Conservation (phyloP, 2,329 filamentous ascomycete genomes). For the Beauveria sp. region DNA sequence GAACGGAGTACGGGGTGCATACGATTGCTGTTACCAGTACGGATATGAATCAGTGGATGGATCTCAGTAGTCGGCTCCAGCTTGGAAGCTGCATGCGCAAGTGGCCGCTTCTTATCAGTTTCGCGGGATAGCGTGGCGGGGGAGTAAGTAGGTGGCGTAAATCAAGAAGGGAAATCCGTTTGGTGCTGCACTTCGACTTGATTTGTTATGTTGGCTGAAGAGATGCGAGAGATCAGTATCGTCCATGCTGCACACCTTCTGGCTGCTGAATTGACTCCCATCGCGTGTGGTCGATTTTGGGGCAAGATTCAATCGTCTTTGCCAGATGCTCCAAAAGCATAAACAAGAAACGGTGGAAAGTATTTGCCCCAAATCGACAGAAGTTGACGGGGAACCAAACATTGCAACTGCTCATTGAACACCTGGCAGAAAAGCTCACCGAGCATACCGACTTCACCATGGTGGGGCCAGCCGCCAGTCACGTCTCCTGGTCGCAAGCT, state of each 20-base stretch:
- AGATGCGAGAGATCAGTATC: not conserved
- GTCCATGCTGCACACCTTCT: not conserved
- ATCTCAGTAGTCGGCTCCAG: too few relatives aligned
- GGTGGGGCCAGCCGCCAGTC: constrained; percentile 1
- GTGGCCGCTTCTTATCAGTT: too few relatives aligned
- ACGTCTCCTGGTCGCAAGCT: constrained; percentile 5
- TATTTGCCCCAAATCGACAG: not conserved
- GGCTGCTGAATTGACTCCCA: not conserved
- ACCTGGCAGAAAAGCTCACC: too few relatives aligned
- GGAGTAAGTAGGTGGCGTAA: too few relatives aligned
- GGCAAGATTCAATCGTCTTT: not conserved
- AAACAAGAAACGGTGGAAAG: not conserved
- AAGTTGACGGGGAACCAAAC: not conserved
- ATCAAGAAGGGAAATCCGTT: too few relatives aligned
- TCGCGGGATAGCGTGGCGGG: too few relatives aligned
- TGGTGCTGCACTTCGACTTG: too few relatives aligned
- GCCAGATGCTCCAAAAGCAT: not conserved
- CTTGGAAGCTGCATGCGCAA: too few relatives aligned
- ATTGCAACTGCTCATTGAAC: not conserved
- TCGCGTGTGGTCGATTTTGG: not conserved
- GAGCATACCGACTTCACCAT: not conserved
- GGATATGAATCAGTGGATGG: too few relatives aligned
- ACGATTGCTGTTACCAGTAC: too few relatives aligned
- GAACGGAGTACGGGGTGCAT: too few relatives aligned
- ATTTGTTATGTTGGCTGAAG: not conserved